Evolutionary conservation across 352 stramenopile species (phyloP), one percentile per base, ranked within the genome.

Genomic region (Lagenidium sp.): DNA sequence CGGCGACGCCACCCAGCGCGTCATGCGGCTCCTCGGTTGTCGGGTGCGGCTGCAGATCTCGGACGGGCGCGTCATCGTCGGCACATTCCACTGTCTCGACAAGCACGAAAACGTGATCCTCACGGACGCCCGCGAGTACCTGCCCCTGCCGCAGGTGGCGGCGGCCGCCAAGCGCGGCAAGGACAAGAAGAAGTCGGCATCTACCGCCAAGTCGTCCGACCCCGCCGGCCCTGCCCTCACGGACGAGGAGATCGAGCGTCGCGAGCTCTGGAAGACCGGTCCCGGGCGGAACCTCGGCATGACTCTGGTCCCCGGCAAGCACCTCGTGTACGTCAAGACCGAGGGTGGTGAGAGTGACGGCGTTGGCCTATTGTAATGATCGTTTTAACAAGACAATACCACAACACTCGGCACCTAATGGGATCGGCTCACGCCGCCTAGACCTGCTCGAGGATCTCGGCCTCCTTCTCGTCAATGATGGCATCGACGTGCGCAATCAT

Each of bases 61-160:
- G 41, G 76, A 88, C 53, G 72, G 76, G 31, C 72, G 76, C 57
- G 62, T 84, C 28, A 25, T 88, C 30, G 43, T 85, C 10, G 76
- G 76, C 18, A 65, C 46, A 36, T 76, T 88, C 49, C 73, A 88
- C 60, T 85, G 76, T 57, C 79, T 88, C 50, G 76, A 88, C 70
- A 82, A 85, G 56, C 72, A 88, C 55, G 68, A 85, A 60, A 88
- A 88, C 55, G 59, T 88, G 24, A 85, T 88, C 28, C 51, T 88
- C 24, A 84, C 72, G 35, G 76, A 88, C 37, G 68, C 68, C 39
- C 59, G 66, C 39, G 76, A 84, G 55, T 88, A 68, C 45, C 47
- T 65, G 19, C 69, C 73, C 23, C 65, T 71, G 21, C n/a, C n/a
- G n/a, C 41, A 47, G 16, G 25, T 19, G 35, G 41, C 13, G 3